Evolutionary conservation across 305 asterid species (phyloP).

Genomic region (Fraxinus paxiana): DNA sequence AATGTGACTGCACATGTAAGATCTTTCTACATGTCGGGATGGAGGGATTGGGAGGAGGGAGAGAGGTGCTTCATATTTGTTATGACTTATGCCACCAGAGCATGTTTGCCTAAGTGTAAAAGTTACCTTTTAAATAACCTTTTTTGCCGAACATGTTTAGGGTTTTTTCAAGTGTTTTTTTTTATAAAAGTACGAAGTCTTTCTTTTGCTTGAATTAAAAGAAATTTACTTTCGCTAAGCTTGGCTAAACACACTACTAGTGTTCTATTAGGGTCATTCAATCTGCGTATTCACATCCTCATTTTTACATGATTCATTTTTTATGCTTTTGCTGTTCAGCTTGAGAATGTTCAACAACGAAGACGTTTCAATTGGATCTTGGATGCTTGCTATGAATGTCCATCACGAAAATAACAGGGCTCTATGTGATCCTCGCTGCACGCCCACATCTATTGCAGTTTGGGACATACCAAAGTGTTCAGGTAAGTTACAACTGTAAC

Average conservation of each 20-base stretch:
- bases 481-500: constrained; percentile 12
- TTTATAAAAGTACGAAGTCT: neutral
- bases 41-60: neutral
- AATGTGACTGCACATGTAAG: neutral
- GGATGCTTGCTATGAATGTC: constrained; percentile 33
- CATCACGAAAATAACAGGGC: constrained; percentile 27
- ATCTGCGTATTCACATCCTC: neutral
- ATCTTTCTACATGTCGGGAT: neutral
- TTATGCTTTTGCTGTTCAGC: constrained; percentile 10
- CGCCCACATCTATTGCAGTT: constrained; percentile 28
- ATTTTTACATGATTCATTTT: neutral
- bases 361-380: constrained; percentile 29
- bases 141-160: neutral
- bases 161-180: neutral
- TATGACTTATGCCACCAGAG: neutral
- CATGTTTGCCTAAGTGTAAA: neutral
- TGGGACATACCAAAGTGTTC: constrained; percentile 35
- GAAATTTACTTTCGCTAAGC: neutral
- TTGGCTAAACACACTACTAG: neutral
- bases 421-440: constrained; percentile 26
- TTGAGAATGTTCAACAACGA: constrained; percentile 29
- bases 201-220: neutral
- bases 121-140: neutral
- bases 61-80: neutral
- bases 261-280: neutral